Evolutionary conservation across 2,329 filamentous ascomycete genomes (phyloP).

Genomic region (Diaporthe sp.): DNA sequence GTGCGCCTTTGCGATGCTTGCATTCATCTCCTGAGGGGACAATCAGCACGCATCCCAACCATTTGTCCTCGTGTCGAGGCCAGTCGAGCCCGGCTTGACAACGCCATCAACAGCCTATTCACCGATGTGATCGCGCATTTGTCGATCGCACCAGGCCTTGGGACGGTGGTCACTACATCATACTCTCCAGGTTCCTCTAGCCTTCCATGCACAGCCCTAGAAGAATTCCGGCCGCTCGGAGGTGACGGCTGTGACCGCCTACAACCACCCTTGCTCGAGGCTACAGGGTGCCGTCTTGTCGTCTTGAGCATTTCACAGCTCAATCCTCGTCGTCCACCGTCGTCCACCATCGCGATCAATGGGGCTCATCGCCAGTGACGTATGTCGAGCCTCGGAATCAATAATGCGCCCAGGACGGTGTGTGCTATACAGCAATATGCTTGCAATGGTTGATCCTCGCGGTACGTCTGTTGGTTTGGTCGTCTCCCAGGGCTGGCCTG

Average conservation of each 20-base stretch:
- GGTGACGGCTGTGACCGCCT: slow-evolving; percentile 8
- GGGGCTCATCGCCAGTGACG: slow-evolving; percentile 7
- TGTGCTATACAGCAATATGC: neutral
- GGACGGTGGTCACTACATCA: slow-evolving; percentile 32
- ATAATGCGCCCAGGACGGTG: neutral
- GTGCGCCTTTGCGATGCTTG: slow-evolving; percentile 25
- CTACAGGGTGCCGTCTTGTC: slow-evolving; percentile 13
- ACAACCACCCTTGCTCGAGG: slow-evolving; percentile 17
- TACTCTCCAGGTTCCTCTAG: slow-evolving; percentile 11
- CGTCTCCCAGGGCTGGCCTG: neutral
- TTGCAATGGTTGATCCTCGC: neutral
- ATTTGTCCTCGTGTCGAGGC: slow-evolving; percentile 1
- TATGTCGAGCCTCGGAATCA: neutral
- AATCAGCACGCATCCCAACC: neutral
- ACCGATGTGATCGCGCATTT: slow-evolving; percentile 9
- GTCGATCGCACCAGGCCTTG: slow-evolving; percentile 9
- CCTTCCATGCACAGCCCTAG: neutral
- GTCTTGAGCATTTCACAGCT: neutral
- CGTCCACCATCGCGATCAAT: slow-evolving; percentile 2
- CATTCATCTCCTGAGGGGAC: slow-evolving; percentile 6
- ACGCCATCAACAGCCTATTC: slow-evolving; percentile 17
- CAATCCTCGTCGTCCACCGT: neutral
- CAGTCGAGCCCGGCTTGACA: neutral
- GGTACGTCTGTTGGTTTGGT: neutral
- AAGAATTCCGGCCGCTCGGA: slow-evolving; percentile 12